Evolutionary conservation across 805 yeast genomes (phyloP).

Genomic region (Peterozyma xylosa): DNA sequence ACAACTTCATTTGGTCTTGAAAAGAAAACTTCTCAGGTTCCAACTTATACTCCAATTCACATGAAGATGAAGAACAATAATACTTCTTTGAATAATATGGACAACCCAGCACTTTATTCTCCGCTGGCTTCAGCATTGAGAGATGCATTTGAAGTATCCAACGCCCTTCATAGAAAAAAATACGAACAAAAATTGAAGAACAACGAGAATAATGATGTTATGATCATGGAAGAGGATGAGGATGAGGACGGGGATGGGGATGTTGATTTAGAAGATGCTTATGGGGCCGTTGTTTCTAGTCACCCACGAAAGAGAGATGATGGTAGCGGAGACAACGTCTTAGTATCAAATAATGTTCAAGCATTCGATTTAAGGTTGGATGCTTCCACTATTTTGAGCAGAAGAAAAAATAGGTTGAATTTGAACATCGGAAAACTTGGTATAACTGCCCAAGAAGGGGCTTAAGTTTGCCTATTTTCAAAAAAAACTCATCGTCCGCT

Average conservation of each 20-base stretch:
- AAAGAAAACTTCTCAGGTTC: background rate
- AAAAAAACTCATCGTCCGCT: too few species aligned
- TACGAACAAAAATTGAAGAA: conserved; percentile 36
- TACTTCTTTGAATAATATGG: background rate
- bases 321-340: too few species aligned
- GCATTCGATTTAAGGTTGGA: conserved; percentile 45
- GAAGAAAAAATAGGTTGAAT: conserved; percentile 25
- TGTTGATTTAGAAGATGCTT: background rate
- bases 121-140: conserved; percentile 55
- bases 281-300: background rate
- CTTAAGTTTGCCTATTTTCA: too few species aligned
- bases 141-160: conserved; percentile 53
- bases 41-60: conserved; percentile 11
- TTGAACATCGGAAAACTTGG: too few species aligned
- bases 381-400: conserved; percentile 54
- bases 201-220: conserved; percentile 8
- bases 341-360: too few species aligned
- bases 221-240: conserved; percentile 30
- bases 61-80: conserved; percentile 5
- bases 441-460: too few species aligned
- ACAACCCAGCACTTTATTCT: conserved; percentile 29
- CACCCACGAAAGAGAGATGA: too few species aligned
- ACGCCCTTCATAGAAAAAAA: conserved; percentile 54
- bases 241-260: conserved; percentile 20
- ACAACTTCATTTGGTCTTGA: background rate